Base-by-base conservation (phyloP, 495 filamentous ascomycete species). In the Aspergillus affinis region DNA sequence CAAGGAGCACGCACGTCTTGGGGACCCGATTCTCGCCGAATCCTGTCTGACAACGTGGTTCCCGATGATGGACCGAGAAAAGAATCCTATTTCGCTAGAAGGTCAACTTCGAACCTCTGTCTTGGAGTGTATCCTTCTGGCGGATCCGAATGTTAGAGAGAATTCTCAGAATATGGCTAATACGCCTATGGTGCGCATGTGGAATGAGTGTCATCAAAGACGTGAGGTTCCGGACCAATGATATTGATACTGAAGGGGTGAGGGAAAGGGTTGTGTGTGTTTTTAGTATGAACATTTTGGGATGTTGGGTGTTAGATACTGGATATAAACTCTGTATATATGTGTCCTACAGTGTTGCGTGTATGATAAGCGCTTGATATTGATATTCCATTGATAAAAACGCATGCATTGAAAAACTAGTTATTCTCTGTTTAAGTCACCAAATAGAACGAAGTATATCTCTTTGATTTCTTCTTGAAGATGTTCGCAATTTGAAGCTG, bases 31-130 rank as follows among this genome's bases (percentile, higher is more conserved):
- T 3, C 69, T 77, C 27, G 82, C 79, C 27, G 77, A 81, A 21
- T 67, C 78, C 36, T 80, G 78, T 20, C 57, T 88, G 10, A 75
- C 82, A 32, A 75, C 68, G 26, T 80, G 79, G 68, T 69, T 83
- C 9, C 75, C 78, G 19, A 82, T 86, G 66, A 86, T 91, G 84
- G 63, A 59, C 3, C 69, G 73, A 44, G 89, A 92, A 68, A 62
- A 77, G 5, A 83, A 83, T 13, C 70, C 75, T 0, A 80, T 91
- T 15, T 45, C 50, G 10, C 49, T 82, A 6, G 64, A 76, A 30
- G 74, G 69, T 13, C 74, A 74, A 0, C 54, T 85, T 44, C 72
- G 76, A 12, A 65, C 50, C 64, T 69, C 52, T 46, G 51, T 88
- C 32, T 71, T 76, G 69, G 62, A 73, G 1, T 89, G 86, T 65